Conservation (phyloP, 371 early-diverging fungal species). For the Lichtheimia corymbifera region DNA sequence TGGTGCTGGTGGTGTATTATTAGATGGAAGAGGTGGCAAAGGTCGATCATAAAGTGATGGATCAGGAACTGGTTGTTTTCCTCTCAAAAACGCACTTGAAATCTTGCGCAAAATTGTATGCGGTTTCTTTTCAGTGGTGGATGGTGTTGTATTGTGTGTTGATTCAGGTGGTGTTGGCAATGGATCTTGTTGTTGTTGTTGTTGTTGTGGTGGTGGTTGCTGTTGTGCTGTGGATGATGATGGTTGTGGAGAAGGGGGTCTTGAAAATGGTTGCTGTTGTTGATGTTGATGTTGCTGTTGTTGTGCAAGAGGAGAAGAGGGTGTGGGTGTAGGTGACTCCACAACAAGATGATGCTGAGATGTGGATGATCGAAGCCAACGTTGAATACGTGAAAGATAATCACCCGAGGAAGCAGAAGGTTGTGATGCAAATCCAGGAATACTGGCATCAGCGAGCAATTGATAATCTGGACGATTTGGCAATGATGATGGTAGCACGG, state of each 20-base stretch:
- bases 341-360: slow-evolving; percentile 37
- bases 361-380: slow-evolving; percentile 46
- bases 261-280: slow-evolving; percentile 4
- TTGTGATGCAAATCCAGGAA: slow-evolving; percentile 29
- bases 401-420: slow-evolving; percentile 38
- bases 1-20: slow-evolving; percentile 9
- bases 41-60: slow-evolving; percentile 6
- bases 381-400: slow-evolving; percentile 42
- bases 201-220: neutral
- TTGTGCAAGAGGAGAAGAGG: slow-evolving; percentile 1
- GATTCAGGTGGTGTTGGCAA: slow-evolving; percentile 3
- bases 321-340: slow-evolving; percentile 4
- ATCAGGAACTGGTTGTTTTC: neutral
- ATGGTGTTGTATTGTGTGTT: neutral
- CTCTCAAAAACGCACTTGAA: slow-evolving; percentile 18
- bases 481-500: slow-evolving; percentile 11
- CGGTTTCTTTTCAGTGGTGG: neutral
- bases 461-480: slow-evolving; percentile 21
- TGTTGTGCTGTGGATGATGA: neutral
- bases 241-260: neutral
- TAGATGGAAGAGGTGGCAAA: slow-evolving; percentile 5
- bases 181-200: neutral
- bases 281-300: slow-evolving; percentile 8
- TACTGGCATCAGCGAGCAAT: slow-evolving; percentile 18
- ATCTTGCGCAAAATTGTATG: slow-evolving; percentile 20